A percentile compares a stretch with the other conserved stretches of the same genome.
phyloP scores from a whole-genome alignment of 331 rosid species.

The Acacia concinna region DNA sequence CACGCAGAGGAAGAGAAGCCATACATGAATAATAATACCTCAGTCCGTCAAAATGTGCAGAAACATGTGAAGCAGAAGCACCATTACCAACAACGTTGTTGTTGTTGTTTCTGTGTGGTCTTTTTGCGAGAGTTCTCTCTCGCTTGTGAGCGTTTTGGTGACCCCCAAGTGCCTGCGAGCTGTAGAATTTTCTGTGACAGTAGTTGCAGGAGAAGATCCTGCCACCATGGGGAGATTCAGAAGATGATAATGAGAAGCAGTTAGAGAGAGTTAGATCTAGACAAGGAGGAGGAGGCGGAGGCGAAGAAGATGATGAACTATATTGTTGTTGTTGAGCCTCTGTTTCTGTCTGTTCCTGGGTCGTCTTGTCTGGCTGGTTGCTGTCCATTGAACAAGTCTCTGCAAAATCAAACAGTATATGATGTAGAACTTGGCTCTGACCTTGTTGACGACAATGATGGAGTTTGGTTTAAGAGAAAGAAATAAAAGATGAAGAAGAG shows the following conservation, averaged over 20 bases:
- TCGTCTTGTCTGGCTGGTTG: slow-evolving; percentile 15
- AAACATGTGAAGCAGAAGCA: slow-evolving; percentile 24
- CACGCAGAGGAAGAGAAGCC: slow-evolving; percentile 93
- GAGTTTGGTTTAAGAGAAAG: slow-evolving; percentile 35
- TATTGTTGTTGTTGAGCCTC: slow-evolving; percentile 27
- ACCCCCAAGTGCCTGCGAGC: slow-evolving; percentile 96
- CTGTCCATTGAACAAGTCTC: slow-evolving; percentile 40
- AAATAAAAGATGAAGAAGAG: slow-evolving; percentile 12
- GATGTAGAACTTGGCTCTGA: not conserved
- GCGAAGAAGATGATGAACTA: slow-evolving; percentile 17
- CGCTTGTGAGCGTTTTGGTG: slow-evolving; percentile 95
- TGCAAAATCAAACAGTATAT: slow-evolving; percentile 25
- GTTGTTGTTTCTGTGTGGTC: slow-evolving; percentile 34
- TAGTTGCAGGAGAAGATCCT: slow-evolving; percentile 87
- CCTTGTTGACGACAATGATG: slow-evolving; percentile 12
- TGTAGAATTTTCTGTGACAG: slow-evolving; percentile 80
- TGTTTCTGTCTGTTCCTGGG: not conserved
- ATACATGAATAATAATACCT: slow-evolving; percentile 48
- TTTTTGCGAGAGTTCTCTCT: slow-evolving; percentile 73
- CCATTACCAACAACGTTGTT: not conserved
- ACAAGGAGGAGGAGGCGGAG: slow-evolving; percentile 25
- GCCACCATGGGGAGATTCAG: slow-evolving; percentile 40
- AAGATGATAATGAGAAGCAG: slow-evolving; percentile 9
- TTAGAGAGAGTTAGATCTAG: slow-evolving; percentile 71
- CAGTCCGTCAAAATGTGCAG: slow-evolving; percentile 35